Base-by-base conservation (phyloP, 139 green algal species). In the Haematococcus lacustris region DNA sequence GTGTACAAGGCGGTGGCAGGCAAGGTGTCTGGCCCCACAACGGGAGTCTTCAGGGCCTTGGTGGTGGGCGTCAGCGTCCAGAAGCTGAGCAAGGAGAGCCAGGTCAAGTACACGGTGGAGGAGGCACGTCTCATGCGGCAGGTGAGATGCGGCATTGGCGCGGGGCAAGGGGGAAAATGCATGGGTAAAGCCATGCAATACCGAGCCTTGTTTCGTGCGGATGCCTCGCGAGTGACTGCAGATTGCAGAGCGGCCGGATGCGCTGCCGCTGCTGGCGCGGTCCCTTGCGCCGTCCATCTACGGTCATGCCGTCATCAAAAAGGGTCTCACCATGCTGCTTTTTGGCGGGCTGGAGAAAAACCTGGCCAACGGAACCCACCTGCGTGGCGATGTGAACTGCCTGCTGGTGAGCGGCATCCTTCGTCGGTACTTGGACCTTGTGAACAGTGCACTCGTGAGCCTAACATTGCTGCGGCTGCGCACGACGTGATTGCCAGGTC, bases 351-450 rank as follows among this genome's bases (percentile, higher is more conserved):
- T 86, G 63, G 86, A 91, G 75, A 88, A 88, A 73, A 86, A 81
- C 30, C 69, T 89, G 51, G 68, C 64, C 51, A 93, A 92, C 77
- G 87, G 88, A 57, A 92, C 93, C 2, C 94, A 98, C 80, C 75
- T 98, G 68, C 78, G 95, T 73, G 95, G 95, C n/a, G 95, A 99
- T 83, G 91, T 99, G 79, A 99, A 99, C 86, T 93, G 90, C 75
- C 83, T 99, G 40, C 82, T 98, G 80, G 90, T 96, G 68, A 35
- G 78, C 65, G n/a, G n/a, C n/a, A n/a, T n/a, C n/a, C n/a, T n/a
- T n/a, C n/a, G n/a, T n/a, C n/a, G n/a, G n/a, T n/a, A n/a, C n/a
- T n/a, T n/a, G n/a, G n/a, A n/a, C n/a, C n/a, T n/a, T n/a, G n/a
- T n/a, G n/a, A n/a, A n/a, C n/a, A n/a, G n/a, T n/a, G n/a, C n/a